Percentiles rank a stretch among this genome's conserved stretches.
These are phyloP conservation scores for Hemileia vastatrix DNA, from an alignment of 1,284 basidiomycete species.

Conservation along the genomic window DNA sequence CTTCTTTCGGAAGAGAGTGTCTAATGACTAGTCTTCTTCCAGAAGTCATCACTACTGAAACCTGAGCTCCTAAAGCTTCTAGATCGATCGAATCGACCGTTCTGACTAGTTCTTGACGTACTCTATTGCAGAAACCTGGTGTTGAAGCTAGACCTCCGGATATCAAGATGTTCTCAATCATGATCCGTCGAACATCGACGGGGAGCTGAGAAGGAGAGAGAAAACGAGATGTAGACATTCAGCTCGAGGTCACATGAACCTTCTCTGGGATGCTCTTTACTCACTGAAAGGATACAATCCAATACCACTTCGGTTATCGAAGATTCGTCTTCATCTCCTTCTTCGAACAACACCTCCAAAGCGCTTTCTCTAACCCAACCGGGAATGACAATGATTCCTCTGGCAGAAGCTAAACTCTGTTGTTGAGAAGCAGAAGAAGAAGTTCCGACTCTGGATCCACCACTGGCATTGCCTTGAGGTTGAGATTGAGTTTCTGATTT, in stretches of 20 bases:
- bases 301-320: neutral
- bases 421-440: neutral
- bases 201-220: slow-evolving; percentile 55
- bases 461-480: slow-evolving; percentile 22
- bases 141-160: slow-evolving; percentile 81
- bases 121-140: slow-evolving; percentile 77
- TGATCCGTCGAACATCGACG: slow-evolving; percentile 74
- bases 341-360: slow-evolving; percentile 70
- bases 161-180: slow-evolving; percentile 71
- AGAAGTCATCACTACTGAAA: neutral
- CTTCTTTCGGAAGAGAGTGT: neutral
- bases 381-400: slow-evolving; percentile 69
- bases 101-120: slow-evolving; percentile 40
- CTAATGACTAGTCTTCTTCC: neutral
- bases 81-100: neutral
- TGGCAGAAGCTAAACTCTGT: slow-evolving; percentile 4
- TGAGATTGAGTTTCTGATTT: slow-evolving; percentile 17
- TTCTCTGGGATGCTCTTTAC: neutral
- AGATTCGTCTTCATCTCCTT: slow-evolving; percentile 57
- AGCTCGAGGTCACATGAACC: neutral
- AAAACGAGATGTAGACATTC: neutral
- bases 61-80: neutral
- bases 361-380: slow-evolving; percentile 90
- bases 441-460: slow-evolving; percentile 5
- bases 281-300: neutral